Percentiles rank a stretch among this genome's conserved stretches.
Evolutionary conservation across 1,284 basidiomycete species (phyloP).

Genomic region (Sanghuangporus sanghuang): DNA sequence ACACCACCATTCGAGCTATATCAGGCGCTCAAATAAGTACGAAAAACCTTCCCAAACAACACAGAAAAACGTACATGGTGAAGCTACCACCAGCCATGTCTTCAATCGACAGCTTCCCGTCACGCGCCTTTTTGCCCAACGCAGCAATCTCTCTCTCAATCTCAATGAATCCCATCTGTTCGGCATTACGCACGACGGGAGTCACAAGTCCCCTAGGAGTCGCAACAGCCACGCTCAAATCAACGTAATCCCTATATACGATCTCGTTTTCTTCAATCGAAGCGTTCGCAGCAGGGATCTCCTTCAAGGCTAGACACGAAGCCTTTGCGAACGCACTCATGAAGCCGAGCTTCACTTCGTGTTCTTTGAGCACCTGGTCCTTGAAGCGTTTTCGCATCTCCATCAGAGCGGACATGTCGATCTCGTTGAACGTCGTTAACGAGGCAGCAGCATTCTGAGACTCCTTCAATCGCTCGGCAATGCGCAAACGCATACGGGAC

Average conservation of each 20-base stretch:
- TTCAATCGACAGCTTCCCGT: slow-evolving; percentile 92
- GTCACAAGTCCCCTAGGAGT: slow-evolving; percentile 98
- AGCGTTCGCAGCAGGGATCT: slow-evolving; percentile 94
- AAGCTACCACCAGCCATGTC: slow-evolving; percentile 97
- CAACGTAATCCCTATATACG: slow-evolving; percentile 93
- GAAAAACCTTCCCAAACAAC: not conserved
- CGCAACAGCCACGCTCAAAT: slow-evolving; percentile 92
- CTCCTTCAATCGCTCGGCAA: slow-evolving; percentile 96
- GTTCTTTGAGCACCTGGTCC: slow-evolving; percentile 86
- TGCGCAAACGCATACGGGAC: slow-evolving; percentile 96
- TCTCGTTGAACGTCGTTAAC: slow-evolving; percentile 98
- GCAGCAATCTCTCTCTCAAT: slow-evolving; percentile 91
- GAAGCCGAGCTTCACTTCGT: slow-evolving; percentile 97
- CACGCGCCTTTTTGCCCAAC: slow-evolving; percentile 92
- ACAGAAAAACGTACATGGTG: slow-evolving; percentile 71
- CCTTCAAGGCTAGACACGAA: slow-evolving; percentile 79
- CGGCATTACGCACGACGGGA: slow-evolving; percentile 91
- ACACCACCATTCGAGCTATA: slow-evolving; percentile 94
- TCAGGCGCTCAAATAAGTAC: slow-evolving; percentile 11
- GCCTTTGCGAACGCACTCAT: slow-evolving; percentile 98
- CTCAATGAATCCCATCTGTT: slow-evolving; percentile 82
- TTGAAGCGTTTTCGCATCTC: slow-evolving; percentile 95
- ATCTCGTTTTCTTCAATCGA: slow-evolving; percentile 95
- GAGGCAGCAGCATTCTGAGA: slow-evolving; percentile 97
- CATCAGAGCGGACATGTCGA: slow-evolving; percentile 97